phyloP scores from a whole-genome alignment of 306 rosid genomes.

The Aeschynomene evenia region DNA sequence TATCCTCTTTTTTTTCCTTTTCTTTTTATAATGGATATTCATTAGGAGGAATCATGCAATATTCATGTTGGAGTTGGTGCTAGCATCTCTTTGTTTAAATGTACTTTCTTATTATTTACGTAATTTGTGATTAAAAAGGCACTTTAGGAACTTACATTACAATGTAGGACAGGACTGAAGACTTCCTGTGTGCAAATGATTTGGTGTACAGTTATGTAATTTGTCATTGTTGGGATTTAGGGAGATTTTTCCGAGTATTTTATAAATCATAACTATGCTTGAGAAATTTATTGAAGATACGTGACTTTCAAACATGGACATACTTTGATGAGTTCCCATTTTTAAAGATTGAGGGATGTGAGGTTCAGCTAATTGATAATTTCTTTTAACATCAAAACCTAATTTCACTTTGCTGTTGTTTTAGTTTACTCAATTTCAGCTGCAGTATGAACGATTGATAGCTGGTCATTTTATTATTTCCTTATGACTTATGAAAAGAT shows the following conservation, averaged over 20 bases:
- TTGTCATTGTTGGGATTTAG: background rate
- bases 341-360: background rate
- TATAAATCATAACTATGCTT: background rate
- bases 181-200: background rate
- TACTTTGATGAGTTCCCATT: background rate
- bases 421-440: conserved; percentile 10
- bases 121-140: background rate
- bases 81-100: background rate
- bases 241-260: background rate
- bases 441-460: background rate
- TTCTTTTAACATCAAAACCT: background rate
- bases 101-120: background rate
- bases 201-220: background rate
- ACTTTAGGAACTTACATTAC: background rate
- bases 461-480: background rate
- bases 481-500: background rate
- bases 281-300: background rate
- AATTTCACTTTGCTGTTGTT: background rate
- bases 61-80: background rate
- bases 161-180: background rate
- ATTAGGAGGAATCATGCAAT: background rate
- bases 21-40: background rate
- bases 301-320: background rate
- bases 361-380: background rate
- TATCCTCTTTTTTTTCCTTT: background rate